Base-by-base conservation (phyloP, 257 asterid species). In the Petrea volubilis region DNA sequence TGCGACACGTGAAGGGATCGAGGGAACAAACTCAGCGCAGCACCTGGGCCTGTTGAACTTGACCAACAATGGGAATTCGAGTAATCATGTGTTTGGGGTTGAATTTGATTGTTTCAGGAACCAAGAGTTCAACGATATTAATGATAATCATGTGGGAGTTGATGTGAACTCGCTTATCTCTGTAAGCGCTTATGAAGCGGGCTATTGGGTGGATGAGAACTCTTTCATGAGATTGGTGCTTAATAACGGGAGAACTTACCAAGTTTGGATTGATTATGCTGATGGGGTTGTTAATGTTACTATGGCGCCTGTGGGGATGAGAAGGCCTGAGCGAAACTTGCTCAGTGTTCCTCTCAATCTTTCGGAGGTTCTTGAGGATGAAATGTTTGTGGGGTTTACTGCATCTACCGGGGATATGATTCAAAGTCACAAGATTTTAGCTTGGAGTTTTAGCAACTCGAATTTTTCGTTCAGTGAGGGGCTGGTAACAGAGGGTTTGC, bases 361-460 rank as follows among this genome's bases (percentile, higher is more conserved):
- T 18, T 72, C 85, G 3, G n/a, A 44, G 0, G 44, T 75, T 57
- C 1, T 80, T 15, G 74, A 60, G 24, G 84, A 79, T 12, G 65
- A 73, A 13, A 76, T 81, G 82, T 79, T 66, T 17, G 82, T 77
- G 10, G 84, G 86, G 14, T 84, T 78, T 63, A 70, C 82, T n/a
- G 82, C 82, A 1, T 62, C 82, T 10, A 79, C 81, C 0, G 78
- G 83, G 13, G 79, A 64, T 68, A 38, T 84, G 71, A 43, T 73
- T 17, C 67, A 74, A 24, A 70, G 78, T 49, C 86, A 83, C 53
- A 60, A 58, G 78, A 66, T 83, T 18, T 71, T 83, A 25, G 79
- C 76, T 3, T 85, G 90, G 90, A 85, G 86, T 65, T 80, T 85
- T 50, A 82, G 82, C 61, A 84, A 88, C 64, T 29, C 85, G 0